Conservation (phyloP, 306 rosid genomes). For the Lablab purpureus region DNA sequence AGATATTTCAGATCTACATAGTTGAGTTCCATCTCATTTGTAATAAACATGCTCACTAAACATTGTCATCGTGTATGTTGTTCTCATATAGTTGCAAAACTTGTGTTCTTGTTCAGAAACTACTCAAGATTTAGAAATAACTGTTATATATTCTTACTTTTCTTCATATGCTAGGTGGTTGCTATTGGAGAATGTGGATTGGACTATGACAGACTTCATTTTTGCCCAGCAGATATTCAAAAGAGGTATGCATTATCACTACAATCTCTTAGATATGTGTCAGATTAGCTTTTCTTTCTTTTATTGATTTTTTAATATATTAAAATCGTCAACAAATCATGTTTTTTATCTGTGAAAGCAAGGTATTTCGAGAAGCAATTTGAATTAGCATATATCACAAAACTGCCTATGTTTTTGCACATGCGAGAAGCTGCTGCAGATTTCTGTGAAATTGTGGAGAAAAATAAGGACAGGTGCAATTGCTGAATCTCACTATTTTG, state of each 20-base stretch:
- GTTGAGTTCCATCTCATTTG: constrained; percentile 12
- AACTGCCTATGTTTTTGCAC: constrained; percentile 94
- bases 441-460: constrained; percentile 86
- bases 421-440: constrained; percentile 96
- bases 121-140: constrained; percentile 29
- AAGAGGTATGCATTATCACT: constrained; percentile 65
- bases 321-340: constrained; percentile 18
- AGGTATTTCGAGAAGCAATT: constrained; percentile 97
- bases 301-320: constrained; percentile 15
- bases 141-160: constrained; percentile 11
- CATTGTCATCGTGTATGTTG: neutral
- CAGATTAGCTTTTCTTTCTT: neutral
- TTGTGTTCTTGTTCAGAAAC: constrained; percentile 37
- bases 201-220: constrained; percentile 94
- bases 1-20: constrained; percentile 3
- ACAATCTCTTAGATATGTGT: constrained; percentile 27
- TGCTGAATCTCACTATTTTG: constrained; percentile 30
- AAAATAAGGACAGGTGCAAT: constrained; percentile 72
- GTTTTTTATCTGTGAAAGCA: constrained; percentile 36
- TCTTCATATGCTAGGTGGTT: constrained; percentile 67
- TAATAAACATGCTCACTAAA: constrained; percentile 2
- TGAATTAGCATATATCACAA: constrained; percentile 78
- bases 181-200: constrained; percentile 98
- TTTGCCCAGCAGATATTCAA: constrained; percentile 89
- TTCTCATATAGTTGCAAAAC: constrained; percentile 29